Conservation (phyloP, 495 filamentous ascomycete species). For the Penicillium crystallinum region DNA sequence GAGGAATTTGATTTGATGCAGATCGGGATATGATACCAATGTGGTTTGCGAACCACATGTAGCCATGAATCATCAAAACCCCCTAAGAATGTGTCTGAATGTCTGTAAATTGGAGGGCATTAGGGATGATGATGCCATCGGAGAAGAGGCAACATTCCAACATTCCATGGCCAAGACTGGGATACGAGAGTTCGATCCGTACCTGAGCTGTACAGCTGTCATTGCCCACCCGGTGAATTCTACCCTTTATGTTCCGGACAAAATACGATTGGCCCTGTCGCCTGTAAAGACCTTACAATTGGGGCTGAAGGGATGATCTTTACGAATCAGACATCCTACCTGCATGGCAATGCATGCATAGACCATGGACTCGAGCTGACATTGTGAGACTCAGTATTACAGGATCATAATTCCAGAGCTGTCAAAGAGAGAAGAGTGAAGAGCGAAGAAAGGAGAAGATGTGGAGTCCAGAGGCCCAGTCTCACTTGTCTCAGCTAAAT, state of each 20-base stretch:
- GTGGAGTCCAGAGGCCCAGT: neutral
- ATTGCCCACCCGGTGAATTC: constrained; percentile 13
- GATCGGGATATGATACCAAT: neutral
- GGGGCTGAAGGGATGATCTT: constrained; percentile 9
- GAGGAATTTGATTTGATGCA: no score
- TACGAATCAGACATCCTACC: neutral
- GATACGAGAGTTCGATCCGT: neutral
- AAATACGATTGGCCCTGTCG: constrained; percentile 15
- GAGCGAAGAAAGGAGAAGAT: neutral
- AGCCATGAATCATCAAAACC: neutral
- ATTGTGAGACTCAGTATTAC: constrained; percentile 10
- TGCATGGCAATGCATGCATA: constrained; percentile 2
- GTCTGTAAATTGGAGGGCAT: neutral
- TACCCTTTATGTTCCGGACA: constrained; percentile 15
- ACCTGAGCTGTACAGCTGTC: neutral
- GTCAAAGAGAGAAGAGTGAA: constrained; percentile 4
- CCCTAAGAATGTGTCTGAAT: neutral
- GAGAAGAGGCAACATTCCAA: neutral
- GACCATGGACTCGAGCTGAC: constrained; percentile 1
- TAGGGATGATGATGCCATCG: neutral
- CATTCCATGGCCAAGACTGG: constrained; percentile 7
- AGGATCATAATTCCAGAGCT: constrained; percentile 23
- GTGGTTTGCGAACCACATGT: neutral
- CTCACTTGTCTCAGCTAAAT: neutral
- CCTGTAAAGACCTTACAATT: constrained; percentile 10